Base-by-base conservation (phyloP, 2,329 filamentous ascomycete genomes). In the Boeremia exigua region DNA sequence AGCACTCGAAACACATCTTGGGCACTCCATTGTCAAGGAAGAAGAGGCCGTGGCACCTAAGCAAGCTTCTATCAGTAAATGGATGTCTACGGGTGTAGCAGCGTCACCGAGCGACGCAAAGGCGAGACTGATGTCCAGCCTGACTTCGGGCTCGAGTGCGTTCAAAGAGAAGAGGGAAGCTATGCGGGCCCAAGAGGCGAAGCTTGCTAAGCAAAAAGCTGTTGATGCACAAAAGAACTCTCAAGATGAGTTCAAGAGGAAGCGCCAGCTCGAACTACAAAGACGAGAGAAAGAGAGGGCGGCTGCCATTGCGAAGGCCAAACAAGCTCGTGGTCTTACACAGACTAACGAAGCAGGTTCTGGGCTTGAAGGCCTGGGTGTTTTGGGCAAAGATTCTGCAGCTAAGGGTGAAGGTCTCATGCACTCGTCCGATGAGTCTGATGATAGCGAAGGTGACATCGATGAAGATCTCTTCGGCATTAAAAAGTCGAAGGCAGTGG, bases 401-500 rank as follows among this genome's bases (percentile, higher is more conserved):
- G 84, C 85, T 1, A 83, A 84, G 59, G 90, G 90, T 60, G 90
- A 88, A 69, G 92, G 94, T 61, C 92, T 98, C 74, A 96, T 98
- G 92, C 91, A 97, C 37, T 88, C 85, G 6, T 88, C 86, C 3
- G 92, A 95, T 46, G 80, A 81, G 51, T 78, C 78, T 58, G 89
- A 91, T 58, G 88, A 91, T 42, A 74, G 76, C 11, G 76, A 78
- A 6, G 78, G 77, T 29, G 77, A 78, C 36, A 84, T 90, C 9
- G 85, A 88, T 54, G 87, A 88, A 34, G 88, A 90, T 11, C 84
- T 92, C 2, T 88, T 88, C 61, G 86, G 82, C 28, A 84, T 86
- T 70, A 75, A 73, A 11, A 72, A 82, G 25, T 79, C 80, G 17
- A 81, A 80, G 62, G 61, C 49, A 54, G 75, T 59, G 55, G 78